phyloP scores from a whole-genome alignment of 2,329 filamentous ascomycete genomes.

The Phyllosticta citribraziliensis region DNA sequence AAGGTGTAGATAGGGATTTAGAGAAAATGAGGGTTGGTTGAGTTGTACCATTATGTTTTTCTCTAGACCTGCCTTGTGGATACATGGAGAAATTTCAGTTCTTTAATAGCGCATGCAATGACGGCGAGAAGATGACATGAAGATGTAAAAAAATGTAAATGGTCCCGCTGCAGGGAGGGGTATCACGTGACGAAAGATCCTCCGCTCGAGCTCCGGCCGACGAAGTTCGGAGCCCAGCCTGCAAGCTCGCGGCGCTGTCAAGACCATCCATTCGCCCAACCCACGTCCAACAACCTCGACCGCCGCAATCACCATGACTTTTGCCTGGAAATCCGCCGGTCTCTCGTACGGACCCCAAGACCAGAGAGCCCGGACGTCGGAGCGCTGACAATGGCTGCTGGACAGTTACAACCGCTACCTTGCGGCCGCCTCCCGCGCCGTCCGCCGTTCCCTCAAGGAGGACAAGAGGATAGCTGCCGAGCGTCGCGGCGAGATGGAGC shows the following conservation, averaged over 20 bases:
- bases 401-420: slow-evolving; percentile 99
- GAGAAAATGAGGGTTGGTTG: slow-evolving; percentile 16
- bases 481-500: slow-evolving; percentile 78
- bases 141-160: not conserved
- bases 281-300: slow-evolving; percentile 2
- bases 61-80: slow-evolving; percentile 20
- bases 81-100: slow-evolving; percentile 23
- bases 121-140: not conserved
- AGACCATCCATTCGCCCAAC: not conserved
- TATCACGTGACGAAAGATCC: slow-evolving; percentile 1
- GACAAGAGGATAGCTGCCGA: slow-evolving; percentile 79
- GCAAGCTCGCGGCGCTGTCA: slow-evolving; percentile 8
- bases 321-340: slow-evolving; percentile 97
- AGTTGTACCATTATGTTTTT: slow-evolving; percentile 30
- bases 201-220: slow-evolving; percentile 7
- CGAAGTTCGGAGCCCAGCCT: slow-evolving; percentile 8
- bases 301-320: slow-evolving; percentile 54
- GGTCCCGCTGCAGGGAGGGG: not conserved
- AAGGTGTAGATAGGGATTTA: slow-evolving; percentile 61
- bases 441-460: slow-evolving; percentile 96
- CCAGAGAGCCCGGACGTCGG: not conserved
- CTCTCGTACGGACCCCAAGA: slow-evolving; percentile 56
- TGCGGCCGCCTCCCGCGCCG: slow-evolving; percentile 83
- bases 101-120: slow-evolving; percentile 10
- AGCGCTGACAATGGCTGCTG: slow-evolving; percentile 19